phyloP scores from a whole-genome alignment of 2,329 filamentous ascomycete species.

The Clarireedia homoeocarpa region DNA sequence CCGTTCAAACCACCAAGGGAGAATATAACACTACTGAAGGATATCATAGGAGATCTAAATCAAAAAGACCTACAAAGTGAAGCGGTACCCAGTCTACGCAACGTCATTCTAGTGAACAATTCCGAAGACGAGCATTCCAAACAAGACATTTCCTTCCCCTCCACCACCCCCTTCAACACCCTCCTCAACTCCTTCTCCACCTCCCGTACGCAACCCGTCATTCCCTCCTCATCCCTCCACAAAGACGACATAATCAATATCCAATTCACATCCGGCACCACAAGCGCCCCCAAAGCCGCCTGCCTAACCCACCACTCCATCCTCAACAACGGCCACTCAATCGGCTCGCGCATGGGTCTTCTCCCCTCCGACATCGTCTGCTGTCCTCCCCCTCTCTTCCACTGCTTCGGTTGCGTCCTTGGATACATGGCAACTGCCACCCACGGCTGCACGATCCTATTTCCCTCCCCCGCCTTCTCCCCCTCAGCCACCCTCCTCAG shows the following conservation, averaged over 20 bases:
- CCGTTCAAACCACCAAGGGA: slow-evolving; percentile 57
- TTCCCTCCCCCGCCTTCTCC: slow-evolving; percentile 82
- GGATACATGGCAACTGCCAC: slow-evolving; percentile 97
- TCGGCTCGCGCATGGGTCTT: slow-evolving; percentile 79
- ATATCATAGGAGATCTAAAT: slow-evolving; percentile 38
- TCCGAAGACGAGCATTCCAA: slow-evolving; percentile 34
- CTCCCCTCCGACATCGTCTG: slow-evolving; percentile 67
- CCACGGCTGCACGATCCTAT: slow-evolving; percentile 71
- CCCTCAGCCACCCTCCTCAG: slow-evolving; percentile 48
- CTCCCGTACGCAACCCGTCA: slow-evolving; percentile 30
- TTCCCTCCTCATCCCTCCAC: slow-evolving; percentile 40
- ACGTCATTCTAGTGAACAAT: slow-evolving; percentile 75
- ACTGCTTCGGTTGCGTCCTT: slow-evolving; percentile 64
- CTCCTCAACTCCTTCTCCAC: slow-evolving; percentile 18
- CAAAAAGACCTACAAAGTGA: slow-evolving; percentile 34
- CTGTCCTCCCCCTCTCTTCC: slow-evolving; percentile 79
- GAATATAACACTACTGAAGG: slow-evolving; percentile 49
- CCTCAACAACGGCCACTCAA: slow-evolving; percentile 83
- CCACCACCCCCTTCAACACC: slow-evolving; percentile 33
- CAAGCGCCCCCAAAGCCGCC: slow-evolving; percentile 81
- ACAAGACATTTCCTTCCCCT: slow-evolving; percentile 28
- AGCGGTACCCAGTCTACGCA: slow-evolving; percentile 59
- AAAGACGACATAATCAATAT: slow-evolving; percentile 79
- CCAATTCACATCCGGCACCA: slow-evolving; percentile 96
- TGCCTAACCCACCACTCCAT: slow-evolving; percentile 81